A percentile compares a stretch with the other conserved stretches of the same genome.
Conservation (phyloP, 2,329 filamentous ascomycete species). For the Allantophomopsis lycopodina region DNA sequence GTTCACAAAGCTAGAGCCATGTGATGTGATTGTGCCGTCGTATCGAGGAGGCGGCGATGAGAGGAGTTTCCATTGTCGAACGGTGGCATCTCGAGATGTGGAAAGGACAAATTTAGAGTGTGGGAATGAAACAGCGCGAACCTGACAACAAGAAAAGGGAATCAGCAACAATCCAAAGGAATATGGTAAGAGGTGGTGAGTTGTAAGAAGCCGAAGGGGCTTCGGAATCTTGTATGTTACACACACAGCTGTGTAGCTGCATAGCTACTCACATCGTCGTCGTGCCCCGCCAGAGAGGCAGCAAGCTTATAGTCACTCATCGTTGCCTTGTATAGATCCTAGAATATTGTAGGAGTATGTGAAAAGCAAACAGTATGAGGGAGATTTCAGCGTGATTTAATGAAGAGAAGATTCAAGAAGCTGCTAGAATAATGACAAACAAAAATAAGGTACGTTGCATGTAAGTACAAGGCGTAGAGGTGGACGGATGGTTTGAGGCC, state of each 20-base stretch:
- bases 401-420: too few relatives aligned
- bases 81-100: conserved; percentile 81
- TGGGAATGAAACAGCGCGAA: conserved; percentile 75
- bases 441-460: too few relatives aligned
- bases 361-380: too few relatives aligned
- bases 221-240: too few relatives aligned
- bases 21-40: conserved; percentile 64
- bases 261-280: conserved; percentile 65
- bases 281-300: conserved; percentile 76
- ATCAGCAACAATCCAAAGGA: too few relatives aligned
- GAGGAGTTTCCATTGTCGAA: conserved; percentile 69
- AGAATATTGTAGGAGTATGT: too few relatives aligned
- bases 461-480: not conserved
- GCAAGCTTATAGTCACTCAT: conserved; percentile 90
- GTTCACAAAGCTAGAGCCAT: conserved; percentile 81
- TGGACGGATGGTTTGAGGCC: conserved; percentile 1
- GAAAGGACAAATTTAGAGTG: conserved; percentile 61
- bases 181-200: too few relatives aligned
- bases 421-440: too few relatives aligned
- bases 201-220: too few relatives aligned
- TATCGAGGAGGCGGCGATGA: conserved; percentile 54
- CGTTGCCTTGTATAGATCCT: not conserved
- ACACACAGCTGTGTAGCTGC: not conserved
- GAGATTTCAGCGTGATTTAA: too few relatives aligned
- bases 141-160: conserved; percentile 26